Evolutionary conservation across 1,284 basidiomycete species (phyloP).

Genomic region (Athelia sp.): DNA sequence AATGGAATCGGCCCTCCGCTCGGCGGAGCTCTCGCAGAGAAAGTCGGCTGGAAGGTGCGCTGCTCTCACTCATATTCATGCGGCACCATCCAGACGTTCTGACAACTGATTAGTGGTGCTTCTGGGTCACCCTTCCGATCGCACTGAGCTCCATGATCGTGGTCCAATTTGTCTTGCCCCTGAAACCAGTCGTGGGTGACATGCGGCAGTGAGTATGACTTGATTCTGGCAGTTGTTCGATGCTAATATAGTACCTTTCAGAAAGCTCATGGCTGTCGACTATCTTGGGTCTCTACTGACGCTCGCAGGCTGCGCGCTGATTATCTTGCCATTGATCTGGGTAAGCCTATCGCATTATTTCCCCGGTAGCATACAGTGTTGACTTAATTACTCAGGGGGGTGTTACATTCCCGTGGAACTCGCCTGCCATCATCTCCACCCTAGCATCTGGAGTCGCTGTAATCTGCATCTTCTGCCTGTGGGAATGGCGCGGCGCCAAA

Average conservation of each 20-base stretch:
- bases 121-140: conserved; percentile 65
- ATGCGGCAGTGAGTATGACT: conserved; percentile 34
- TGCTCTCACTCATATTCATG: too few relatives aligned
- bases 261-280: conserved; percentile 63
- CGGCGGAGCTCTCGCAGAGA: conserved; percentile 53
- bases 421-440: conserved; percentile 57
- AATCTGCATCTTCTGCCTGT: conserved; percentile 55
- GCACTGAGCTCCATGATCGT: conserved; percentile 46
- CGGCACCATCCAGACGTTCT: too few relatives aligned
- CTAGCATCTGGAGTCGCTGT: conserved; percentile 53
- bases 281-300: conserved; percentile 58
- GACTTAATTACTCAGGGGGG: conserved; percentile 47
- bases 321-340: conserved; percentile 72
- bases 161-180: conserved; percentile 58
- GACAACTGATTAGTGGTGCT: conserved; percentile 59
- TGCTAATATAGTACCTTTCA: conserved; percentile 12
- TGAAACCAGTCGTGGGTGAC: conserved; percentile 59
- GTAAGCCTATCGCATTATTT: conserved; percentile 41
- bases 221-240: background rate
- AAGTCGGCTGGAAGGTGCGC: conserved; percentile 53
- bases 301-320: conserved; percentile 52
- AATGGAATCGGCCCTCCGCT: conserved; percentile 45
- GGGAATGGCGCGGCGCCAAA: conserved; percentile 73
- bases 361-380: background rate
- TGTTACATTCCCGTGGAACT: conserved; percentile 64